Conservation (phyloP, 208 protist species). For the Leishmania tarentolae region DNA sequence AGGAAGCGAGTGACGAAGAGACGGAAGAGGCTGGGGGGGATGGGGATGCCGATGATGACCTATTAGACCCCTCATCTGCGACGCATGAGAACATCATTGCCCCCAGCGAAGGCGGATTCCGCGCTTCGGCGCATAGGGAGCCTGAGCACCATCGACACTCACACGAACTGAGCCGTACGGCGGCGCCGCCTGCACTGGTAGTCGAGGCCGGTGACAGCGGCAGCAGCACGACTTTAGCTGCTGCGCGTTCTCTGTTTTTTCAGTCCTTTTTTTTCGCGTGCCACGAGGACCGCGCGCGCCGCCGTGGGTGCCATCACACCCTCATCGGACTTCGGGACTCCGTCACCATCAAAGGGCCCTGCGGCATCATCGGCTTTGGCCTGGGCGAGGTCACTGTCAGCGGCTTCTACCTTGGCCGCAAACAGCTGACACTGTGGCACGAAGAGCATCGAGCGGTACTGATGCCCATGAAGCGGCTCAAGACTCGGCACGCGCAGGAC, state of each 20-base stretch:
- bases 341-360: slow-evolving; percentile 78
- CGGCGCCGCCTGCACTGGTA: not conserved
- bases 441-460: slow-evolving; percentile 52
- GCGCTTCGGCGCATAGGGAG: not conserved
- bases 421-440: slow-evolving; percentile 65
- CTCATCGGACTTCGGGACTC: slow-evolving; percentile 53
- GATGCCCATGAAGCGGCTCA: slow-evolving; percentile 51
- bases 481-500: slow-evolving; percentile 38
- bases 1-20: slow-evolving; percentile 7
- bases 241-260: slow-evolving; percentile 40
- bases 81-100: not conserved
- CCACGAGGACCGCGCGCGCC: slow-evolving; percentile 40
- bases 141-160: not conserved
- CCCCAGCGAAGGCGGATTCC: not conserved
- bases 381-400: slow-evolving; percentile 65
- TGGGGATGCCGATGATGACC: not conserved
- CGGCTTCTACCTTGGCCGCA: slow-evolving; percentile 71
- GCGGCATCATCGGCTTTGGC: slow-evolving; percentile 68
- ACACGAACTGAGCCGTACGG: not conserved
- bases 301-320: slow-evolving; percentile 65
- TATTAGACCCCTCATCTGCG: not conserved
- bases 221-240: not conserved
- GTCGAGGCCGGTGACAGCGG: not conserved
- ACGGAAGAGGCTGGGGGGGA: not conserved
- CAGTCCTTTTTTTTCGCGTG: slow-evolving; percentile 57